Conservation (phyloP, 192 early-diverging fungal genomes). For the Rhizoclosmatium globosum region DNA sequence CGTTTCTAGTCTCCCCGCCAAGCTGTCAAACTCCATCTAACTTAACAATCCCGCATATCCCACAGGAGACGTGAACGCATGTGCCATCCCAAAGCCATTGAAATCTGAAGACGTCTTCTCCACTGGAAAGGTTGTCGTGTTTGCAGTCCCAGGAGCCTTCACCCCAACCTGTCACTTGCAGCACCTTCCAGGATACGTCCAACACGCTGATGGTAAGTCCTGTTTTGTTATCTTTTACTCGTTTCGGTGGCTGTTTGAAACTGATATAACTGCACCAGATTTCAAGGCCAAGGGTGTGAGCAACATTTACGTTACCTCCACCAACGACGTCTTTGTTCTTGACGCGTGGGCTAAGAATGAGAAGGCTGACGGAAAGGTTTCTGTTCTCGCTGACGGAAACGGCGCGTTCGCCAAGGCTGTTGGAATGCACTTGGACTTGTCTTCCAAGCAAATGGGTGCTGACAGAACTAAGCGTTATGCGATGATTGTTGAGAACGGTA, state of each 20-base stretch:
- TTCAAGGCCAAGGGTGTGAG: constrained; percentile 75
- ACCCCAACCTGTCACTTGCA: constrained; percentile 73
- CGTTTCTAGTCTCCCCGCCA: neutral
- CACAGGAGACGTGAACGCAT: constrained; percentile 12
- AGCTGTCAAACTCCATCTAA: constrained; percentile 4
- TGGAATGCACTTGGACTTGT: constrained; percentile 69
- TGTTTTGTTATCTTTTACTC: neutral
- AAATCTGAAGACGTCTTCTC: constrained; percentile 53
- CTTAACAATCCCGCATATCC: no score
- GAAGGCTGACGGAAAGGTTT: constrained; percentile 59
- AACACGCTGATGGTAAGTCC: constrained; percentile 46
- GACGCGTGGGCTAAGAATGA: constrained; percentile 60
- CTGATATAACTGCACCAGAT: neutral
- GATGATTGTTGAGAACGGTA: constrained; percentile 72
- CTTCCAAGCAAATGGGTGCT: constrained; percentile 66
- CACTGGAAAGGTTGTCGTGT: constrained; percentile 70
- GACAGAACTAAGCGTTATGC: constrained; percentile 78
- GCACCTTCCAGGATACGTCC: constrained; percentile 77
- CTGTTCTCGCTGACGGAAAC: constrained; percentile 82
- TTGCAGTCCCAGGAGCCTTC: constrained; percentile 73
- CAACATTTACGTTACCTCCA: constrained; percentile 72
- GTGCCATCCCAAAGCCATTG: constrained; percentile 36
- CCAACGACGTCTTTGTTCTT: constrained; percentile 66
- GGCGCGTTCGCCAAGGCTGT: constrained; percentile 70
- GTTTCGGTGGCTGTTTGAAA: neutral